Conservation (phyloP, 2,329 filamentous ascomycete genomes). For the Incumbomyces delicatus region DNA sequence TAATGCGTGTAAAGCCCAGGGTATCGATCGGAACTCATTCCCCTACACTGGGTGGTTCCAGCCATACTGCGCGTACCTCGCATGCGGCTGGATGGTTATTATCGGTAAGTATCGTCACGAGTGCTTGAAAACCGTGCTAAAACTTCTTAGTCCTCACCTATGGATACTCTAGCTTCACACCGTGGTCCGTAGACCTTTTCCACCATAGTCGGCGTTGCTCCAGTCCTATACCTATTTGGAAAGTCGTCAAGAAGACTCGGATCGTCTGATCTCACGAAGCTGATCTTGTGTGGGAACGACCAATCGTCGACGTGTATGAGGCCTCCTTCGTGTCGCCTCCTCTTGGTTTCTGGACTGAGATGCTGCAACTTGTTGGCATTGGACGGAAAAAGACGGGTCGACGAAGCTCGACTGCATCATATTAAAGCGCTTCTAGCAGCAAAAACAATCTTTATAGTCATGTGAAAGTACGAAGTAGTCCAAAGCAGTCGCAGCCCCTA, state of each 20-base stretch:
- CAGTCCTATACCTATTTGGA: slow-evolving; percentile 51
- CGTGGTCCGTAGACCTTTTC: slow-evolving; percentile 57
- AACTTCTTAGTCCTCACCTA: too few relatives aligned
- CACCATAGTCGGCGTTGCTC: slow-evolving; percentile 57
- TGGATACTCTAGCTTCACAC: slow-evolving; percentile 63
- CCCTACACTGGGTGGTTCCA: slow-evolving; percentile 54
- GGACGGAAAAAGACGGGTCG: slow-evolving; percentile 7
- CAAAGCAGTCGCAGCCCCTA: too few relatives aligned
- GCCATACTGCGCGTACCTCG: slow-evolving; percentile 59
- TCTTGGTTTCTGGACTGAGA: slow-evolving; percentile 23
- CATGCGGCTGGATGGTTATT: slow-evolving; percentile 50
- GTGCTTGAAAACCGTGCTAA: too few relatives aligned
- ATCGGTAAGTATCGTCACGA: too few relatives aligned
- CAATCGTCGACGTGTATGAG: slow-evolving; percentile 50
- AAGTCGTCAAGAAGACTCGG: slow-evolving; percentile 51
- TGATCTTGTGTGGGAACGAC: slow-evolving; percentile 53
- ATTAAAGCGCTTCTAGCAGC: too few relatives aligned
- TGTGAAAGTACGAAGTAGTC: too few relatives aligned
- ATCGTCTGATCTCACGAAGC: slow-evolving; percentile 45
- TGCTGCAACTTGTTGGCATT: slow-evolving; percentile 16
- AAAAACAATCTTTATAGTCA: too few relatives aligned
- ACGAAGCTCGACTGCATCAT: not conserved
- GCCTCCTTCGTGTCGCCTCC: slow-evolving; percentile 40
- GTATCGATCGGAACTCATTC: slow-evolving; percentile 42
- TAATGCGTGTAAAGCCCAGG: slow-evolving; percentile 43